Conservation (phyloP, 1,284 basidiomycete genomes). For the Heterobasidion occidentale region DNA sequence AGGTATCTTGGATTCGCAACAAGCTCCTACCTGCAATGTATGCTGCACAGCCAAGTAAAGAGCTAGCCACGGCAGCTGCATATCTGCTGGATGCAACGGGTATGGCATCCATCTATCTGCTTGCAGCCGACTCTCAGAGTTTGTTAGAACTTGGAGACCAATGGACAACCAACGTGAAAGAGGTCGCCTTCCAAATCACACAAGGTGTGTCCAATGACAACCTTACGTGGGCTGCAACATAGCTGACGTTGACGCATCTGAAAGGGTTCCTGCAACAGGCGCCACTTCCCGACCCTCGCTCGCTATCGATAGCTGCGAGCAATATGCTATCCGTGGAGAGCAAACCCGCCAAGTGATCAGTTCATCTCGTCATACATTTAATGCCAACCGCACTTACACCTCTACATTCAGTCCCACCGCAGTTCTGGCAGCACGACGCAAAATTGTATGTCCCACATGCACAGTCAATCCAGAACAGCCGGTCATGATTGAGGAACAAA, state of each 20-base stretch:
- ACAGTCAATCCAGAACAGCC: conserved; percentile 57
- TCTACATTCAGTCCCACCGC: conserved; percentile 40
- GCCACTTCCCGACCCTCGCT: conserved; percentile 50
- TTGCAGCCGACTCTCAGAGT: conserved; percentile 11
- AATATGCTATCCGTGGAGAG: conserved; percentile 38
- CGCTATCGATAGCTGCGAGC: conserved; percentile 48
- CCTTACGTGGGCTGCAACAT: no score
- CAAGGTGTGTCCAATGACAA: conserved; percentile 17
- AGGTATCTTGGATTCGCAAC: conserved; percentile 90
- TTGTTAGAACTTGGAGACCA: conserved; percentile 41
- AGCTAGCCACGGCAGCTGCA: conserved; percentile 18
- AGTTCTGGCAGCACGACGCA: conserved; percentile 49
- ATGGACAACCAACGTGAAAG: conserved; percentile 52
- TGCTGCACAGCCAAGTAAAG: conserved; percentile 37
- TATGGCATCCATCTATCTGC: conserved; percentile 21
- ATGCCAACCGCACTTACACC: conserved; percentile 1
- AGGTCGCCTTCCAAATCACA: conserved; percentile 42
- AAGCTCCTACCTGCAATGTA: conserved; percentile 78
- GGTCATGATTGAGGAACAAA: conserved; percentile 66
- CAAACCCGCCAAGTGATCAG: conserved; percentile 42
- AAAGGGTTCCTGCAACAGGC: conserved; percentile 55
- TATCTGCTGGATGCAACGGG: conserved; percentile 78
- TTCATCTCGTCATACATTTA: conserved; percentile 11
- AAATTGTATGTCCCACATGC: conserved; percentile 63
- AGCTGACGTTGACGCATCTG: no score